phyloP scores from a whole-genome alignment of 2,329 filamentous ascomycete species.

The Aureobasidium namibiae region DNA sequence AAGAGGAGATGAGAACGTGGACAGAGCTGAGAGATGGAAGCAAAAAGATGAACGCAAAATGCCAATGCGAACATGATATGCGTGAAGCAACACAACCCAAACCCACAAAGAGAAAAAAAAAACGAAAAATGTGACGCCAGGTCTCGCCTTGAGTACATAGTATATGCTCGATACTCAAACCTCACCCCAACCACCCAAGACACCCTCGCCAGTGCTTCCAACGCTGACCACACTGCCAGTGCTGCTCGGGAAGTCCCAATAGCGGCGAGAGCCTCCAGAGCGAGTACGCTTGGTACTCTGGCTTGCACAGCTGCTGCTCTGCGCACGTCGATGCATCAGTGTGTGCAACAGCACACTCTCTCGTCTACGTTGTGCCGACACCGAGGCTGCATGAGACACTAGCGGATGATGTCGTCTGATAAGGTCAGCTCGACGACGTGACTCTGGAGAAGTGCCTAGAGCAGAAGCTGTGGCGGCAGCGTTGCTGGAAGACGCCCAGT shows the following conservation, averaged over 20 bases:
- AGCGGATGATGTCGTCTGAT: constrained; percentile 87
- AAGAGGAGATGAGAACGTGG: not conserved
- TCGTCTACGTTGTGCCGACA: constrained; percentile 20
- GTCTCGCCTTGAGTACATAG: not conserved
- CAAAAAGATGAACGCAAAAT: not conserved
- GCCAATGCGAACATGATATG: not conserved
- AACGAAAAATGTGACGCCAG: not conserved
- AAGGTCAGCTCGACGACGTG: constrained; percentile 68
- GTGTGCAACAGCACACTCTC: constrained; percentile 28
- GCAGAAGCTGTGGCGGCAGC: constrained; percentile 26
- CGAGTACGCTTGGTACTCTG: constrained; percentile 69
- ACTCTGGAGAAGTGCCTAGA: constrained; percentile 44
- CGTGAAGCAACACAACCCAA: not conserved
- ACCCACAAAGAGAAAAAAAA: too few relatives aligned
- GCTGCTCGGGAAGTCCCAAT: constrained; percentile 79
- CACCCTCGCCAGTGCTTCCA: constrained; percentile 53
- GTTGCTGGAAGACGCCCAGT: constrained; percentile 25
- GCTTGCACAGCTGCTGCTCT: constrained; percentile 66
- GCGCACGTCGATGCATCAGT: constrained; percentile 23
- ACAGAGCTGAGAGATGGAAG: not conserved
- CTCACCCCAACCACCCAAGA: constrained; percentile 73
- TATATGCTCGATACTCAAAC: constrained; percentile 27
- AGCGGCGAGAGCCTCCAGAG: constrained; percentile 69
- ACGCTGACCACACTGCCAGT: constrained; percentile 36
- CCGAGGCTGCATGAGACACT: constrained; percentile 49